phyloP scores from a whole-genome alignment of 2,329 filamentous ascomycete genomes.

The Fusarium scirpi region DNA sequence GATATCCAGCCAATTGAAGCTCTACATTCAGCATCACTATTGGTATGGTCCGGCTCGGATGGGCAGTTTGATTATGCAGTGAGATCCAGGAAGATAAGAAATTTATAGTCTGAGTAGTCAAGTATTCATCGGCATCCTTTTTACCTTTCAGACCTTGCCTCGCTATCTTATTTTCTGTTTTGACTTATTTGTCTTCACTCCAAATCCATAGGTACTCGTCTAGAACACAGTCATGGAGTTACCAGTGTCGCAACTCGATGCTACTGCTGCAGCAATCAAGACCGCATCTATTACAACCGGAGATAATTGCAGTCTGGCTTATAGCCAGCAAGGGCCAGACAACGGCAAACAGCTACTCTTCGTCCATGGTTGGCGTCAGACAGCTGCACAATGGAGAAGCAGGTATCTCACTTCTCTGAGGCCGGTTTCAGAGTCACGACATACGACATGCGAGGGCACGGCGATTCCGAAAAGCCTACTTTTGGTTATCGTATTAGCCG shows the following conservation, averaged over 20 bases:
- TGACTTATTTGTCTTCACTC: too few species aligned
- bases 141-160: too few species aligned
- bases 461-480: neutral
- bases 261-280: neutral
- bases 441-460: slow-evolving; percentile 6
- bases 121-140: too few species aligned
- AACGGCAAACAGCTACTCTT: neutral
- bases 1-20: too few species aligned
- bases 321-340: neutral
- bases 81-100: too few species aligned
- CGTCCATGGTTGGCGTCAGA: neutral
- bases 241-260: neutral
- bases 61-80: too few species aligned
- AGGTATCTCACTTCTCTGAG: neutral
- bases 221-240: neutral
- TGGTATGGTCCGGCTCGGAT: too few species aligned
- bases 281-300: neutral
- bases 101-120: too few species aligned
- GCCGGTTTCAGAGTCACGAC: neutral
- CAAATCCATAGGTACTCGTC: too few species aligned
- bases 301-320: neutral
- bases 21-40: too few species aligned
- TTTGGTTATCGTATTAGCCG: neutral
- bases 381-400: neutral
- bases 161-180: too few species aligned